Evolutionary conservation across 202 grass and related monocot genomes (phyloP), one percentile per base, ranked within the genome.

Genomic region (Setaria viridis): DNA sequence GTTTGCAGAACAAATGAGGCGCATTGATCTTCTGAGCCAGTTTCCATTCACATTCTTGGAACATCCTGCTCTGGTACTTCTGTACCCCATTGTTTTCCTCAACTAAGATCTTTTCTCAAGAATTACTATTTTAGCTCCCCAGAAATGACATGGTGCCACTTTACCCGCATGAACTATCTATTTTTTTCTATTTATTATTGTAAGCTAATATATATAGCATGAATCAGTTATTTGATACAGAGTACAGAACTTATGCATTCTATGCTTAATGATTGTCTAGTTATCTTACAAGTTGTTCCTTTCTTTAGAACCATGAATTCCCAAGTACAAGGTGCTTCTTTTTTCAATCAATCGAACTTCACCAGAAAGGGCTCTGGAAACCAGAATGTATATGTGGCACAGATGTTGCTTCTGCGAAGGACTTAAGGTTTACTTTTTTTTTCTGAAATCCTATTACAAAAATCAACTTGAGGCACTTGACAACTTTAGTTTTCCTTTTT

Each of bases 1-100:
- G 58, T 80, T 99, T 76, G 88, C 84, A 71, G 84, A 91, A 69
- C 93, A 99, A 79, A 95, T 99, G 90, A 91, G 67, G 16, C 80
- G 39, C 45, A 68, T 79, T 1, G 71, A 93, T 84, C 25, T 51
- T 11, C 64, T 99, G 37, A 88, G 69, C 56, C 86, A 95, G 84
- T 95, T 99, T 78, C 91, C 96, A 1, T 95, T 99, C 50, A 92
- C 86, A 49, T 99, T 99, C 87, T 92, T 75, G 37, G 82, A 92
- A 83, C 35, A 76, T 77, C 19, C n/a, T 41, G 29, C 66, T 45
- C 72, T 62, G 79, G 93, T 99, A 89, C 35, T 64, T 89, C 32
- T 76, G 16, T 63, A 63, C 19, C 16, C 35, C 66, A 33, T 63
- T 87, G 9, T 69, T 74, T 87, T 51, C 43, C 4, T 85, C 12